These are phyloP conservation scores for Trichocladium antarcticum DNA, from an alignment of 495 filamentous ascomycete species.

Conservation along the genomic window DNA sequence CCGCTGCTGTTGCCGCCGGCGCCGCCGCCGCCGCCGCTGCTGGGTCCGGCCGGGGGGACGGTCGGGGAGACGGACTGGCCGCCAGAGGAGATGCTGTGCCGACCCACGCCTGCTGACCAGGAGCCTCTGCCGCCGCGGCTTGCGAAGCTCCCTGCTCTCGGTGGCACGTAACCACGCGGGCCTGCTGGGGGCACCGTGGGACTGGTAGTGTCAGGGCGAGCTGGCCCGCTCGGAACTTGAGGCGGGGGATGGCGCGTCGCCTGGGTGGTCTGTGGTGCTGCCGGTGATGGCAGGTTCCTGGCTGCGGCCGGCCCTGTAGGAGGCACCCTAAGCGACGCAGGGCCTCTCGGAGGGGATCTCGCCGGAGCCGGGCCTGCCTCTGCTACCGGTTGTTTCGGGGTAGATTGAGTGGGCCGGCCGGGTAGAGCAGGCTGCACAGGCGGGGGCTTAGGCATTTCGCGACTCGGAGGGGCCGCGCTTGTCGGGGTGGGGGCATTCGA, in stretches of 20 bases:
- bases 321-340: constrained; percentile 36
- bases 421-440: neutral
- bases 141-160: constrained; percentile 27
- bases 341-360: constrained; percentile 37
- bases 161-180: constrained; percentile 36
- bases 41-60: constrained; percentile 22
- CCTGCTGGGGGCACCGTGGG: constrained; percentile 35
- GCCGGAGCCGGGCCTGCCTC: constrained; percentile 20
- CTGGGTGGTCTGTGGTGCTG: constrained; percentile 22
- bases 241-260: constrained; percentile 24
- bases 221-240: constrained; percentile 20
- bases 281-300: constrained; percentile 28
- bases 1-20: constrained; percentile 11
- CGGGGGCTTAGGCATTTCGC: constrained; percentile 23
- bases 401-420: neutral
- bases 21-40: constrained; percentile 17
- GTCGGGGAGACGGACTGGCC: constrained; percentile 23
- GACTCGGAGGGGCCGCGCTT: constrained; percentile 17
- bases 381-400: constrained; percentile 10
- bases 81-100: constrained; percentile 22
- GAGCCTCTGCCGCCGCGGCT: constrained; percentile 31
- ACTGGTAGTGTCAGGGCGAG: constrained; percentile 28
- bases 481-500: constrained; percentile 17
- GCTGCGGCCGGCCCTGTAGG: constrained; percentile 37
- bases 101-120: constrained; percentile 27